Evolutionary conservation across 1,284 basidiomycete species (phyloP).

Genomic region (Fereydounia khargensis): DNA sequence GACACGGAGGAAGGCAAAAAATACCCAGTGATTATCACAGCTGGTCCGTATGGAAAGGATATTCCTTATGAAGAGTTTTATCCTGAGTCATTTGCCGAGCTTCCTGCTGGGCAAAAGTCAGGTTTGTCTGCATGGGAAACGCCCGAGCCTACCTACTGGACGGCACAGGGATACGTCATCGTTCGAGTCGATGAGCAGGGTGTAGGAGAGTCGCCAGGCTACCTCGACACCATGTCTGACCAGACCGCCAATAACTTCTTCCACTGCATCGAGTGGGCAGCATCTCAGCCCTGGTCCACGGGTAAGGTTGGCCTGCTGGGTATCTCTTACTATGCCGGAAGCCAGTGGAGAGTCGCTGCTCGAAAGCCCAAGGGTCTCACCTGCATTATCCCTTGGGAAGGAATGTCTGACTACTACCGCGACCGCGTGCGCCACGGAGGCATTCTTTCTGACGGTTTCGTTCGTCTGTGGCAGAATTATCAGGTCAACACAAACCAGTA

Average conservation of each 20-base stretch:
- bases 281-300: constrained; percentile 54
- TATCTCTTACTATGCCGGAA: constrained; percentile 55
- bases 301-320: constrained; percentile 56
- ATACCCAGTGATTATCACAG: constrained; percentile 52
- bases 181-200: constrained; percentile 56
- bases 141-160: constrained; percentile 56
- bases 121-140: constrained; percentile 54
- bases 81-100: constrained; percentile 36
- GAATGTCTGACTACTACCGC: constrained; percentile 56
- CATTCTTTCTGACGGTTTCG: constrained; percentile 51
- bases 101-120: constrained; percentile 53
- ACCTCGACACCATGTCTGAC: constrained; percentile 52
- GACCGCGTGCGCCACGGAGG: constrained; percentile 55
- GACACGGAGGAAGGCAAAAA: constrained; percentile 11
- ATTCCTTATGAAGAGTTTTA: constrained; percentile 50
- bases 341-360: constrained; percentile 57
- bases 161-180: constrained; percentile 53
- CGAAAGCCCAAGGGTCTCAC: constrained; percentile 54
- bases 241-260: constrained; percentile 52
- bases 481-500: constrained; percentile 55
- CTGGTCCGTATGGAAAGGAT: constrained; percentile 56
- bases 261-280: constrained; percentile 55
- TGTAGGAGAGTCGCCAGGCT: constrained; percentile 48
- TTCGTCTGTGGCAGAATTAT: constrained; percentile 51
- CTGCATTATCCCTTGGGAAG: constrained; percentile 57